Evolutionary conservation across 768 basidiomycete genomes (phyloP), one percentile per base, ranked within the genome.

Genomic region (Termitomyces sp.): DNA sequence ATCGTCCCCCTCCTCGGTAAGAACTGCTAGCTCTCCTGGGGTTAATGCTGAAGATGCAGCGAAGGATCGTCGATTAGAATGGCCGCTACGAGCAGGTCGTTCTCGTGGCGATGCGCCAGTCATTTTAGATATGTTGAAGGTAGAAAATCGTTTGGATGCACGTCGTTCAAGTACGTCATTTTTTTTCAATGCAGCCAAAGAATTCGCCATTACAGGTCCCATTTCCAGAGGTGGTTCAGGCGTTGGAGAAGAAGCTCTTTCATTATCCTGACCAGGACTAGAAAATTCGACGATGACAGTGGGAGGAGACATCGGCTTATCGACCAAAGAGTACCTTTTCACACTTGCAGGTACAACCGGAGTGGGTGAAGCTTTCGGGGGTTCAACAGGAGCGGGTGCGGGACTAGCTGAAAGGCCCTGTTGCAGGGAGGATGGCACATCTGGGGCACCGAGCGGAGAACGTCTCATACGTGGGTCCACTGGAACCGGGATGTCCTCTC

Each of bases 91-190:
- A 53, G 80, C 50, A 16, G 83, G 78, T 26, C 83, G 74, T 65
- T 81, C 80, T 46, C 83, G 73, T 26, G 68, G 67, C 20, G 79
- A 70, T 26, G 70, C 75, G 16, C 87, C 85, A 3, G 92, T 87
- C 88, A 98, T 95, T 74, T 95, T 95, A 47, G 89, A 86, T 65
- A 98, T 90, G 61, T 94, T 92, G 69, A 96, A 98, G 1, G 87
- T 87, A 43, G 94, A 97, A 73, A 94, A 98, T 0, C 97, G 90
- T 68, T 98, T 98, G 22, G 92, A 94, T 18, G 96, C 96, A 46
- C 96, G 81, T 22, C 96, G 84, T 64, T 94, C 92, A 39, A 98
- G 80, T 0, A 85, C 81, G 63, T 95, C 94, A 51, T 83, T 86
- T 65, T 88, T 86, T 72, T 95, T 89, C 46, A 99, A 78, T 8